Conservation (phyloP, 202 grass and related monocot species). For the Setaria italica region DNA sequence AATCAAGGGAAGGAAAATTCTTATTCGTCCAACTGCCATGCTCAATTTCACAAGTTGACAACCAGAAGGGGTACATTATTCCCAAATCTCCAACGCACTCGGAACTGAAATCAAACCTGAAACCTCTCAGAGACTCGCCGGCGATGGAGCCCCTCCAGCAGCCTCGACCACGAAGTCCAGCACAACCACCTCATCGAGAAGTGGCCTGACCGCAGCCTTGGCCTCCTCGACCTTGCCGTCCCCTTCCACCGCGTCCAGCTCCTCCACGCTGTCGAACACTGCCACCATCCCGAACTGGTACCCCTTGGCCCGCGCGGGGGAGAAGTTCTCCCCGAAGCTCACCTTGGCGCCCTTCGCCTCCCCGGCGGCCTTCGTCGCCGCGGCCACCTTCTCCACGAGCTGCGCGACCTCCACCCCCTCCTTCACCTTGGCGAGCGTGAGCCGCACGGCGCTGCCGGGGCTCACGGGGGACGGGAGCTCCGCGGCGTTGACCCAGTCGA, state of each 20-base stretch:
- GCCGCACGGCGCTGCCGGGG: conserved; percentile 64
- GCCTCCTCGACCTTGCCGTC: conserved; percentile 60
- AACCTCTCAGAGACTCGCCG: conserved; percentile 69
- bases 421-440: conserved; percentile 80
- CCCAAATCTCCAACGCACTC: background rate
- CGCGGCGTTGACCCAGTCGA: conserved; percentile 78
- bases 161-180: conserved; percentile 69
- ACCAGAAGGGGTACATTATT: conserved; percentile 40
- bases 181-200: conserved; percentile 75
- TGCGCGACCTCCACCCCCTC: conserved; percentile 50
- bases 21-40: conserved; percentile 17
- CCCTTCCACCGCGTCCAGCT: conserved; percentile 79
- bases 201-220: conserved; percentile 75
- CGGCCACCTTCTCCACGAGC: conserved; percentile 49
- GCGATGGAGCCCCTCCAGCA: conserved; percentile 34
- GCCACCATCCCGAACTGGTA: conserved; percentile 80
- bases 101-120: conserved; percentile 24
- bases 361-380: conserved; percentile 46
- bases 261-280: conserved; percentile 69
- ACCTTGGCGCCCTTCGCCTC: conserved; percentile 51
- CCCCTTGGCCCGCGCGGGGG: conserved; percentile 81
- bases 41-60: conserved; percentile 18
- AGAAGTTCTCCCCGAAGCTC: conserved; percentile 94
- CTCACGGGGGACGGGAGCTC: conserved; percentile 36
- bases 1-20: background rate